These are phyloP conservation scores for Bombardia bombarda DNA, from an alignment of 495 filamentous ascomycete genomes.

Conservation along the genomic window DNA sequence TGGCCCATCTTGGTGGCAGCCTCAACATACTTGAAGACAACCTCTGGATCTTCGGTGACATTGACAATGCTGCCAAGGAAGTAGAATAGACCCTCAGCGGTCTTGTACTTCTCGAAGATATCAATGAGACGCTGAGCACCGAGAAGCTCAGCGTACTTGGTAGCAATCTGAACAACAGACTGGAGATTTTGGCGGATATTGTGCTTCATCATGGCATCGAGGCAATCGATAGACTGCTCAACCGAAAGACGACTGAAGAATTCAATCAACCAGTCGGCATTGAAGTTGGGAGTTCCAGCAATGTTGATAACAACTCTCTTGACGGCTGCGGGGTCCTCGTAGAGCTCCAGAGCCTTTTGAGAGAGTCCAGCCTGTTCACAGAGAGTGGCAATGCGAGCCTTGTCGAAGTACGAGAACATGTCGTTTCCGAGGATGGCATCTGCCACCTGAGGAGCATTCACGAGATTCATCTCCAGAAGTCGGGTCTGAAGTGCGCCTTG, in stretches of 20 bases:
- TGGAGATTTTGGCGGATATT: slow-evolving; percentile 97
- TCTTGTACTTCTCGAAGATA: slow-evolving; percentile 94
- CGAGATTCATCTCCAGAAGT: slow-evolving; percentile 93
- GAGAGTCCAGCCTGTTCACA: slow-evolving; percentile 86
- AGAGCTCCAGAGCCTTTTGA: slow-evolving; percentile 89
- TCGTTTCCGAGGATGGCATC: slow-evolving; percentile 96
- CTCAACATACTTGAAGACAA: slow-evolving; percentile 99
- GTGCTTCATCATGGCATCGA: slow-evolving; percentile 89
- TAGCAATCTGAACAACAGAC: slow-evolving; percentile 87
- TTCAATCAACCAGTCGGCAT: slow-evolving; percentile 78
- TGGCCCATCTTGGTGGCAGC: slow-evolving; percentile 89
- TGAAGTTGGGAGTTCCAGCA: slow-evolving; percentile 71
- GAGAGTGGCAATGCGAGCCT: slow-evolving; percentile 71
- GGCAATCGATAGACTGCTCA: slow-evolving; percentile 86
- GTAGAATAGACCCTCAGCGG: slow-evolving; percentile 93
- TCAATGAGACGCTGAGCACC: slow-evolving; percentile 83
- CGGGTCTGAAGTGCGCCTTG: slow-evolving; percentile 90
- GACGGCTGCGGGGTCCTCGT: slow-evolving; percentile 80
- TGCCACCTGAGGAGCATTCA: slow-evolving; percentile 93
- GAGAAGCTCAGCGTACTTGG: slow-evolving; percentile 96
- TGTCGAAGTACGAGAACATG: slow-evolving; percentile 96
- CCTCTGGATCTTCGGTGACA: slow-evolving; percentile 87
- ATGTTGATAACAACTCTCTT: slow-evolving; percentile 81
- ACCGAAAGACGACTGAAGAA: slow-evolving; percentile 92
- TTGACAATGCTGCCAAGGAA: slow-evolving; percentile 98